Base-by-base conservation (phyloP, 192 early-diverging fungal genomes). In the Coemansia sp. region DNA sequence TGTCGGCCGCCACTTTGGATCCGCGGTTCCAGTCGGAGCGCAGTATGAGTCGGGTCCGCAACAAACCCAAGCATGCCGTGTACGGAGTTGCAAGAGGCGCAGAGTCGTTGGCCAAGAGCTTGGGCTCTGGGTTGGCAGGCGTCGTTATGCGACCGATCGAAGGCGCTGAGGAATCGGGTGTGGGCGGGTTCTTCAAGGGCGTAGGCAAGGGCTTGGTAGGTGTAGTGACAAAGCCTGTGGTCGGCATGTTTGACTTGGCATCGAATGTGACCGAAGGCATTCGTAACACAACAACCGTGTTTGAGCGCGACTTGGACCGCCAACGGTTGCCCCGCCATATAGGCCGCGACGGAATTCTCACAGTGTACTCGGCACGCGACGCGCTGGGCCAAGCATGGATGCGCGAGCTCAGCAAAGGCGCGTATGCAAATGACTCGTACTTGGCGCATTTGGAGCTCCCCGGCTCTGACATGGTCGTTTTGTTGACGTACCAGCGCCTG, bases 1-100 rank as follows among this genome's bases (percentile, higher is more conserved):
- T 98, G 27, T 91, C 97, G 0, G 92, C 91, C 12, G 95, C 94
- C 37, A 97, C 97, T 0, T 80, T 99, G 86, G 97, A 99, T 72
- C 88, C 86, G 63, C 74, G 86, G 48, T 98, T 90, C 74, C 94
- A 96, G 81, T 87, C 92, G 47, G 84, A 88, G 19, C 78, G 96
- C 61, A 85, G 93, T 21, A 82, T 96, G 65, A 80, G 82, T 25
- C 88, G 87, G 58, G 88, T 87, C 4, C 73, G 95, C 56, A 97
- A 98, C 74, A 84, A 88, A 9, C 97, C 97, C 23, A 88, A 88
- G 52, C 95, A 98, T 75, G 93, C 92, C 4, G 78, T 93, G 2
- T 89, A 87, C 50, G 97, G 97, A 15, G 86, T 98, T 0, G 88
- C 93, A 0, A 86, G 88, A 51, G 97, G 97, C 11, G 93, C 92